A percentile compares a stretch with the other conserved stretches of the same genome.
phyloP scores from a whole-genome alignment of 345 rosid species.

The Schrenkiella parvula region DNA sequence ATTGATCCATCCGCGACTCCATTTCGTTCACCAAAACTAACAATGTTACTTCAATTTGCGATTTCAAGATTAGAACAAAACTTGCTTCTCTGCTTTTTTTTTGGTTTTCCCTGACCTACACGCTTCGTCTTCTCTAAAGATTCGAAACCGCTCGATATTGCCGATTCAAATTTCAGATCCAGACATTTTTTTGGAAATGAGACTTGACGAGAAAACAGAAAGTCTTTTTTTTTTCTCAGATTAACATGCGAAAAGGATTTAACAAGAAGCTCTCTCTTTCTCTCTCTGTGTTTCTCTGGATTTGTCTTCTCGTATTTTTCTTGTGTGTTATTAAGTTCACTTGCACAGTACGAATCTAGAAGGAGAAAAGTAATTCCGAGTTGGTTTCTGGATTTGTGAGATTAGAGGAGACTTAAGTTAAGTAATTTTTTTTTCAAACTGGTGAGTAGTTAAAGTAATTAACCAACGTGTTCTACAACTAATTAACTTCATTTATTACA shows the following conservation, averaged over 20 bases:
- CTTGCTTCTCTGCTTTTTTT: constrained; percentile 9
- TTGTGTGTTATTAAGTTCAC: constrained; percentile 24
- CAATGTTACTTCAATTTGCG: constrained; percentile 5
- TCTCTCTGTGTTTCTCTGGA: constrained; percentile 2
- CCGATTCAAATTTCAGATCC: constrained; percentile 28
- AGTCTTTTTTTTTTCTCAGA: background rate
- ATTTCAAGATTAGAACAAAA: background rate
- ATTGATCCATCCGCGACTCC: constrained; percentile 99
- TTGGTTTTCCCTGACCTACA: constrained; percentile 28
- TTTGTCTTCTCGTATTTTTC: background rate
- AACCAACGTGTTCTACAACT: background rate
- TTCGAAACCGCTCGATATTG: constrained; percentile 2
- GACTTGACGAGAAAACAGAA: constrained; percentile 1
- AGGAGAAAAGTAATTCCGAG: background rate
- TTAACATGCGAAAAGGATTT: constrained; percentile 9
- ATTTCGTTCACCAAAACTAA: constrained; percentile 22
- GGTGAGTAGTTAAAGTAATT: background rate
- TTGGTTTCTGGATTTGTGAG: constrained; percentile 12
- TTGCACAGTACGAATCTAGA: constrained; percentile 28
- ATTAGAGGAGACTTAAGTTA: background rate
- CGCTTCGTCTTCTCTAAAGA: constrained; percentile 17
- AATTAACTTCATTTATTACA: constrained; percentile 7
- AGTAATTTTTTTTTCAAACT: background rate
- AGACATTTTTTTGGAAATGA: constrained; percentile 5
- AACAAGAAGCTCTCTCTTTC: background rate